Base-by-base conservation (phyloP, 2,329 filamentous ascomycete species). In the Trichoderma pleuroti region DNA sequence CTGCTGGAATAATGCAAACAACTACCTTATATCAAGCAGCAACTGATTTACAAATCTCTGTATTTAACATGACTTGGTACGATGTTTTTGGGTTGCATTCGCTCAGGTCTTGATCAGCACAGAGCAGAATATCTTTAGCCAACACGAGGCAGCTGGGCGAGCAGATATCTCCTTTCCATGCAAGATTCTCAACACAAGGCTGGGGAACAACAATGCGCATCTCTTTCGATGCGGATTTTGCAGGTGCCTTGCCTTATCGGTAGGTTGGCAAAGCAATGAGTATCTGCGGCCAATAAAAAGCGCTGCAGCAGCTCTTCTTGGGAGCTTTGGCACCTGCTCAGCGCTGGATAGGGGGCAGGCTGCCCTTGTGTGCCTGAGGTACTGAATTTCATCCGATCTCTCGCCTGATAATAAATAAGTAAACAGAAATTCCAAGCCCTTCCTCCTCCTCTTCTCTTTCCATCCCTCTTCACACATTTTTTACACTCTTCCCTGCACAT, bases 361-460 rank as follows among this genome's bases (percentile, higher is more conserved):
- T 42, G 39, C 30, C 11, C 32, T 18, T 52, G 39, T 30, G 11
- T 68, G 66, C 66, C 66, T 68, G 56, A 61, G 66, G 39, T 68
- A 52, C n/a, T 52, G 46, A 52, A 52, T 24, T 52, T 52, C 46
- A 28, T 54, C 24, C 56, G 16, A 56, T 26, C 18, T 18, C 16
- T 24, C 21, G 12, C 62, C 32, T 11, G 32, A 39, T 28, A 14
- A 28, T 28, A 18, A 39, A n/a, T n/a, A 28, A 8, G 16, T 26
- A 56, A 36, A 56, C 36, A 65, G 21, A 49, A 36, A 32, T 12
- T 12, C 9, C 28, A 24, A 34, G 21, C 4, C 18, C 11, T 30
- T 21, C 8, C 28, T 21, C 28, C 28, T 57, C 11, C 54, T 32
- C 11, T 18, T 30, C 42, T 26, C 12, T 7, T 24, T 49, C 42